These are phyloP conservation scores for Tetrapisispora fleetii DNA, from an alignment of 805 yeast genomes.

Conservation along the genomic window DNA sequence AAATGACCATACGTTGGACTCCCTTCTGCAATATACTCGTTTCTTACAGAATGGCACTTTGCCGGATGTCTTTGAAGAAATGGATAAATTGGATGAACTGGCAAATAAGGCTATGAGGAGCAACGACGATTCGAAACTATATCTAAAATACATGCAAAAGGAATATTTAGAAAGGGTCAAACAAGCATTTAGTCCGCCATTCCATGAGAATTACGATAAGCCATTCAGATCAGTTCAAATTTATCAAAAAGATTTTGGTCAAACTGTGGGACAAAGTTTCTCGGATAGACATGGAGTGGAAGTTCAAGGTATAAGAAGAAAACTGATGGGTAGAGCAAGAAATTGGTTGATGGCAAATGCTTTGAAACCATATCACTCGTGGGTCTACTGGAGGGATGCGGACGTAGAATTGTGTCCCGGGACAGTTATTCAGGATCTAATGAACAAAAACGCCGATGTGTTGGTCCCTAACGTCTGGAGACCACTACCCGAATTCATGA, in stretches of 20 bases:
- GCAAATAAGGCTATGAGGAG: slow-evolving; percentile 32
- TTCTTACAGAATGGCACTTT: slow-evolving; percentile 66
- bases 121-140: slow-evolving; percentile 51
- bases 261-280: slow-evolving; percentile 84
- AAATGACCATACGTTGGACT: slow-evolving; percentile 54
- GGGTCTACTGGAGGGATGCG: slow-evolving; percentile 97
- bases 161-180: slow-evolving; percentile 48
- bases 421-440: slow-evolving; percentile 78
- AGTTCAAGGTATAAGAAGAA: slow-evolving; percentile 92
- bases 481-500: slow-evolving; percentile 79
- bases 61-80: slow-evolving; percentile 30
- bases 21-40: slow-evolving; percentile 52
- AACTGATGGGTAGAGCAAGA: slow-evolving; percentile 90
- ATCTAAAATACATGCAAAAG: slow-evolving; percentile 60
- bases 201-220: slow-evolving; percentile 47
- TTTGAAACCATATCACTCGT: slow-evolving; percentile 81
- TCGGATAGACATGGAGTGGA: slow-evolving; percentile 91
- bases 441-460: slow-evolving; percentile 85
- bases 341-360: slow-evolving; percentile 89
- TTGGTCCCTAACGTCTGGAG: slow-evolving; percentile 94
- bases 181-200: slow-evolving; percentile 55
- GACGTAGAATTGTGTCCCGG: slow-evolving; percentile 89
- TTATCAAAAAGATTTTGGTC: slow-evolving; percentile 78
- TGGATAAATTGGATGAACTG: slow-evolving; percentile 23
- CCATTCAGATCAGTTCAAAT: slow-evolving; percentile 77